A percentile compares a stretch with the other conserved stretches of the same genome.
These are phyloP conservation scores for Scytalidium lignicola DNA, from an alignment of 2,329 filamentous ascomycete species.

Conservation along the genomic window DNA sequence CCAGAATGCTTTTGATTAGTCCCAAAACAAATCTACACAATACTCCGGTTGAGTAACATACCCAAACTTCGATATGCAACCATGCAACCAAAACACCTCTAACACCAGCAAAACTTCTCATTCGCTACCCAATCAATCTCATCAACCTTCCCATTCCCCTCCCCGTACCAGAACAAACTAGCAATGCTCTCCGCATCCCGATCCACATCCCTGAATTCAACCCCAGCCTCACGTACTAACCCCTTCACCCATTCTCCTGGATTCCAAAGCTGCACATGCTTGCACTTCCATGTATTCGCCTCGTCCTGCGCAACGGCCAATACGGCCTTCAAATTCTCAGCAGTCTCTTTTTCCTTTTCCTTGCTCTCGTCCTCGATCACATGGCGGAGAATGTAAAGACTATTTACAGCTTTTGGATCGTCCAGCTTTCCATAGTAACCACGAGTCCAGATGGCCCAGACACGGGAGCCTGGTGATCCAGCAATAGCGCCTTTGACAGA, in stretches of 20 bases:
- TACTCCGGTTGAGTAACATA: background rate
- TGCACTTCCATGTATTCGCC: constrained; percentile 66
- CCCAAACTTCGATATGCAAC: too few species aligned
- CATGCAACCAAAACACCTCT: background rate
- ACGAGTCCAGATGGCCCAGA: constrained; percentile 71
- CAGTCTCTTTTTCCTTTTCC: constrained; percentile 39
- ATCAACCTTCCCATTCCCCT: constrained; percentile 38
- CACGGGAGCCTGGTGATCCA: constrained; percentile 43
- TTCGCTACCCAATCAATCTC: constrained; percentile 68
- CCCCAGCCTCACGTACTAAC: constrained; percentile 41
- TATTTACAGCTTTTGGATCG: constrained; percentile 47
- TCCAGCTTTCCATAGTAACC: constrained; percentile 55
- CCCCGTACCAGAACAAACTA: constrained; percentile 66
- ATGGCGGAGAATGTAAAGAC: constrained; percentile 63
- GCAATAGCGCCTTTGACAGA: constrained; percentile 64
- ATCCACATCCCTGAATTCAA: constrained; percentile 45
- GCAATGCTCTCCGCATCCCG: constrained; percentile 64
- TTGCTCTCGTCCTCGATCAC: constrained; percentile 53
- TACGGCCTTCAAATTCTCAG: constrained; percentile 54
- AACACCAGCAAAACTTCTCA: constrained; percentile 78
- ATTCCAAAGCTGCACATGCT: constrained; percentile 77
- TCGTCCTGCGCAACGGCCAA: constrained; percentile 63
- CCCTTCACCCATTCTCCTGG: constrained; percentile 51
- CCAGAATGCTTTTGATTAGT: too few species aligned
- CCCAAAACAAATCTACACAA: too few species aligned